Base-by-base conservation (phyloP, 495 filamentous ascomycete species). In the Neurospora sp. region DNA sequence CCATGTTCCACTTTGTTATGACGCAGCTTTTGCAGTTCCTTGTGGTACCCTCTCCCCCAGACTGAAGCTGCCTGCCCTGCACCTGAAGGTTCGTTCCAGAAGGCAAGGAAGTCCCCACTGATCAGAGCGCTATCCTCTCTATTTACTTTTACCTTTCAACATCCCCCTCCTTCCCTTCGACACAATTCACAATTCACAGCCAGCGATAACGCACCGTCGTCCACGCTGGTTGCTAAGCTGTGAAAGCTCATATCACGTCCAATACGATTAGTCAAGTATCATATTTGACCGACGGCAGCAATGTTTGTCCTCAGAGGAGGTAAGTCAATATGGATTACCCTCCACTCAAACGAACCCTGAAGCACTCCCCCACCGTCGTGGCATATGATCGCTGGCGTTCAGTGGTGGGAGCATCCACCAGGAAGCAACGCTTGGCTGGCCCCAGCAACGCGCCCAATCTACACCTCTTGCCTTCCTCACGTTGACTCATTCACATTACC, bases 301-400 rank as follows among this genome's bases (percentile, higher is more conserved):
- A 81, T 81, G 79, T 81, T 81, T 77, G 79, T 80, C 74, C 78
- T 81, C 47, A 80, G 77, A 74, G 78, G 77, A 75, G 77, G 79
- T 81, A 53, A 78, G 77, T 76, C n/a, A 69, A 35, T 2, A 16
- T 61, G 14, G 12, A 31, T 4, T 18, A 14, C 14, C 20, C 45
- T 53, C 45, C 20, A 53, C 20, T 27, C 9, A 27, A 1, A 27
- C 9, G 45, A 53, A 61, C 27, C 53, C 53, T 31, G 53, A 65
- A 65, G 5, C 53, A 2, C 27, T 61, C 22, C 53, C 53, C 53
- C 53, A 61, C 53, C 53, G 53, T 18, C 14, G 44, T 47, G 53
- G 27, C 53, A 31, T 61, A 61, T 61, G 53, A 31, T 61, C 53
- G 53, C 53, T 61, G 22, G 53, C 53, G 27, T 31, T 35, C 14